These are phyloP conservation scores for Fusarium hainanense DNA, from an alignment of 2,329 filamentous ascomycete species.

Conservation along the genomic window DNA sequence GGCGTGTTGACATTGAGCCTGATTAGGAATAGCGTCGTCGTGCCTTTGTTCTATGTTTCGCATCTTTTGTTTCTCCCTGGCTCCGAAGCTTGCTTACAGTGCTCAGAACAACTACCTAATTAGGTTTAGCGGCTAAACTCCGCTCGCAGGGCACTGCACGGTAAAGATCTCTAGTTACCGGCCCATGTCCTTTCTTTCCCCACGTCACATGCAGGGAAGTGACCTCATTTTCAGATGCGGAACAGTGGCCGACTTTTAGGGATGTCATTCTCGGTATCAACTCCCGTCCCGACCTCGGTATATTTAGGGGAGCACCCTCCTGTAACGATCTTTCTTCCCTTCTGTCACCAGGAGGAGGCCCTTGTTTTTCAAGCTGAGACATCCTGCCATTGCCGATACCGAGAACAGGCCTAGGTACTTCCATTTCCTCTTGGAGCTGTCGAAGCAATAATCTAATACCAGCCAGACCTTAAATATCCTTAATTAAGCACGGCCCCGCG, in stretches of 20 bases:
- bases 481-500: constrained; percentile 36
- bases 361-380: constrained; percentile 22
- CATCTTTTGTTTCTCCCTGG: constrained; percentile 43
- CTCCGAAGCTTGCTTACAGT: constrained; percentile 23
- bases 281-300: constrained; percentile 41
- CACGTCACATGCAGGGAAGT: constrained; percentile 45
- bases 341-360: background rate
- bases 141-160: background rate
- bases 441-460: background rate
- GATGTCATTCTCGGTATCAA: constrained; percentile 33
- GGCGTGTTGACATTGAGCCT: constrained; percentile 48
- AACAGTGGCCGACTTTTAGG: constrained; percentile 35
- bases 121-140: background rate
- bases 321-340: background rate
- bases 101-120: constrained; percentile 22
- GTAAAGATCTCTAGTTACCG: constrained; percentile 17
- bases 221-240: constrained; percentile 46
- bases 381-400: constrained; percentile 24
- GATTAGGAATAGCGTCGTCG: constrained; percentile 39
- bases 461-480: constrained; percentile 19
- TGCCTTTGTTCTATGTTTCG: constrained; percentile 4
- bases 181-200: constrained; percentile 22
- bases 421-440: background rate
- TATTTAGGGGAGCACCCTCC: constrained; percentile 22
- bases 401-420: constrained; percentile 15